phyloP scores from a whole-genome alignment of 169 alveolate genomes.

The Theileria orientalis region DNA sequence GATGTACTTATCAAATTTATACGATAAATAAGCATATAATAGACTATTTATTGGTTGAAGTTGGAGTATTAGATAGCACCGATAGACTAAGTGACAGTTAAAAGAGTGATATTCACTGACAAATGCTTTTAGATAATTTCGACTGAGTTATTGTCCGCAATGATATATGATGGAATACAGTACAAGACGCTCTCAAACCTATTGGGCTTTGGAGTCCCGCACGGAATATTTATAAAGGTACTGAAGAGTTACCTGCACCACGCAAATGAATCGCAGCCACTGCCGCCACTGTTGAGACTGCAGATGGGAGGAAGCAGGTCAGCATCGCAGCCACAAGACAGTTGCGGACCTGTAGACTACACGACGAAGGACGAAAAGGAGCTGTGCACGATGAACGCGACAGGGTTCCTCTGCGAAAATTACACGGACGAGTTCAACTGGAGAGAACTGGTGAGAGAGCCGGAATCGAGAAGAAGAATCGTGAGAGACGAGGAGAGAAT shows the following conservation, averaged over 20 bases:
- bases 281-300: constrained; percentile 30
- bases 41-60: too few species aligned
- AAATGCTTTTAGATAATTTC: constrained; percentile 10
- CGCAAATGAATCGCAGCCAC: constrained; percentile 29
- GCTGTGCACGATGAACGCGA: constrained; percentile 1
- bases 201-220: constrained; percentile 50
- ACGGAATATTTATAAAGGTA: constrained; percentile 59
- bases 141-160: constrained; percentile 55
- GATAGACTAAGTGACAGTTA: neutral
- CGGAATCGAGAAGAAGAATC: constrained; percentile 5
- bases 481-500: constrained; percentile 50
- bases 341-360: neutral
- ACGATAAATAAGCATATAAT: too few species aligned
- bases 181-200: constrained; percentile 38
- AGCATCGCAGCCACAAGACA: too few species aligned
- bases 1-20: too few species aligned
- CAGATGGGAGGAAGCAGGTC: constrained; percentile 2
- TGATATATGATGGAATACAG: constrained; percentile 67
- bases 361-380: constrained; percentile 25
- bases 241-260: constrained; percentile 52
- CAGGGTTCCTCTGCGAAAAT: constrained; percentile 5
- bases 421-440: constrained; percentile 29
- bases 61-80: too few species aligned
- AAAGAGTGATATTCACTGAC: neutral
- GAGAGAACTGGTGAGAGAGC: constrained; percentile 11